Evolutionary conservation across 129 eudicot species (phyloP), one percentile per base, ranked within the genome.

Genomic region (Erigeron canadensis): DNA sequence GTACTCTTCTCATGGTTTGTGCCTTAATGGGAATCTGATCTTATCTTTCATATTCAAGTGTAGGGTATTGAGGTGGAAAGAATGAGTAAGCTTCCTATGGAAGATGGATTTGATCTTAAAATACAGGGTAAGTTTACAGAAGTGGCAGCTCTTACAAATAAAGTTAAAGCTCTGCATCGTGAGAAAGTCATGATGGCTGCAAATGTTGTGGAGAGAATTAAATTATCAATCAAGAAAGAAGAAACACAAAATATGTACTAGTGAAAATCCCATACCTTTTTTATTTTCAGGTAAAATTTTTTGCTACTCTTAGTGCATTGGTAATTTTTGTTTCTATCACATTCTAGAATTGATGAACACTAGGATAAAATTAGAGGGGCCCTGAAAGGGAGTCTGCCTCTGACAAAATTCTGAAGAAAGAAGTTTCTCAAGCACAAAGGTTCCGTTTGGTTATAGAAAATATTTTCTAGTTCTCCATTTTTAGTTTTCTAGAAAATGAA

Each of bases 331-430:
- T 54, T 41, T 18, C 38, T 39, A 72, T 37, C 70, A 48, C 61
- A 54, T 75, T 83, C 18, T 81, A 93, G 98, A 83, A 56, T 93
- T 60, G 96, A 89, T 69, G 95, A 93, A 60, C 76, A 79, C 84
- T 87, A 85, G 82, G 87, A 67, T 63, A 93, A 79, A 82, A 82
- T 93, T 69, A 82, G 83, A 82, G 92, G 90, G 64, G 87, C 84
- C 64, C 77, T 93, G 77, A 93, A 93, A 82, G 98, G 98, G 77
- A 89, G 98, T 79, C 84, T 87, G 44, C 98, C 98, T 56, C 77
- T 81, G 98, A 93, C 72, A 89, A 82, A 79, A 96, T 87, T 79
- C 60, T 89, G 81, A 93, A 87, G 72, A 87, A 84, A 46, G 98
- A 93, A 87, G 80, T 93, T 44, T 37, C 74, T 65, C 81, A 82